Conservation (phyloP, 202 grass and related monocot genomes). For the Setaria italica region DNA sequence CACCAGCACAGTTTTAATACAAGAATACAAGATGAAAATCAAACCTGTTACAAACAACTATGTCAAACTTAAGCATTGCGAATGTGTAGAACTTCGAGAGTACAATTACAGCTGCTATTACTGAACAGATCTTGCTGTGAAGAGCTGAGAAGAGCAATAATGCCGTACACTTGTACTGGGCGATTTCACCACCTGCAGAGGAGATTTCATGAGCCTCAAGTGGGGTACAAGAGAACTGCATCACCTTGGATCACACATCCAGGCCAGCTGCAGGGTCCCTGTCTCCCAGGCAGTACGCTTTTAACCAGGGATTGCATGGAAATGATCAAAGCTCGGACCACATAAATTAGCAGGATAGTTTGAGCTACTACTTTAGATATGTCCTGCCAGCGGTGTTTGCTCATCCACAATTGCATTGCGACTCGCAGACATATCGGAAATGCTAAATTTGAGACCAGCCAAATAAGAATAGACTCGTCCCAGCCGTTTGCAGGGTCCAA, state of each 20-base stretch:
- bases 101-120: background rate
- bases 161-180: background rate
- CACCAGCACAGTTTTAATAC: too few species aligned
- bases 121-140: background rate
- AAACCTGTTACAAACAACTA: background rate
- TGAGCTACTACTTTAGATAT: background rate
- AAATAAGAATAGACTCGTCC: background rate
- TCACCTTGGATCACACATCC: background rate
- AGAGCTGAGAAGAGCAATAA: background rate
- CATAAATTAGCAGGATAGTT: background rate
- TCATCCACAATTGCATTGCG: background rate
- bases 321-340: conserved; percentile 23
- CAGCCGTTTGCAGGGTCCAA: conserved; percentile 28
- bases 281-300: background rate
- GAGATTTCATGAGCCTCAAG: background rate
- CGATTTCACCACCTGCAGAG: background rate
- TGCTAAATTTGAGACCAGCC: background rate
- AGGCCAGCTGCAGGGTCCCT: background rate
- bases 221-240: background rate
- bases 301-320: background rate
- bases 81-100: too few species aligned
- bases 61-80: too few species aligned
- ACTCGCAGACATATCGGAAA: background rate
- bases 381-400: background rate
- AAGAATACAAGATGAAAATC: too few species aligned